These are phyloP conservation scores for Chaetomium sp. DNA, from an alignment of 2,329 filamentous ascomycete genomes.

Conservation along the genomic window DNA sequence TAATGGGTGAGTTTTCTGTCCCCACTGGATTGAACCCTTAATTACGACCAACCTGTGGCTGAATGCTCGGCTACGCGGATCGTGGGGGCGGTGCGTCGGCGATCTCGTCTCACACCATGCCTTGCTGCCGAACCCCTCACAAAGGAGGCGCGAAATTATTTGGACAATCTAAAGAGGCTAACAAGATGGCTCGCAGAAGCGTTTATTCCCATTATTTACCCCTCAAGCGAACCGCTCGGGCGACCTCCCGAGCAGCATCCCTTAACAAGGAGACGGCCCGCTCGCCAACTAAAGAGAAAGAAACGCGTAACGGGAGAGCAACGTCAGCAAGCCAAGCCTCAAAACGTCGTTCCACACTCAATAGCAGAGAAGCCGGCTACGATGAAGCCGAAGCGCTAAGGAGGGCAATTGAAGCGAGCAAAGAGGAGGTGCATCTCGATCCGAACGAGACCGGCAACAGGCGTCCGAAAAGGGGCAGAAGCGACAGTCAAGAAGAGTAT, in stretches of 20 bases:
- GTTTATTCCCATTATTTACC: constrained; percentile 61
- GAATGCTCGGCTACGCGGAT: constrained; percentile 23
- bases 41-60: constrained; percentile 12
- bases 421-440: constrained; percentile 60
- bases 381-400: constrained; percentile 89
- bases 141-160: not conserved
- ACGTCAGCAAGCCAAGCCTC: constrained; percentile 50
- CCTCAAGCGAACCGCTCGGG: constrained; percentile 49
- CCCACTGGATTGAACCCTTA: constrained; percentile 7
- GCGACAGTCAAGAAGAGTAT: constrained; percentile 90
- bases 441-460: constrained; percentile 49
- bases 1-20: constrained; percentile 66
- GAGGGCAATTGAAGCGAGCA: constrained; percentile 90
- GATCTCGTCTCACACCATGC: constrained; percentile 22
- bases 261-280: constrained; percentile 55
- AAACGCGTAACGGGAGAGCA: constrained; percentile 50
- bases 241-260: constrained; percentile 57
- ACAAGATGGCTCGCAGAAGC: constrained; percentile 44
- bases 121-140: not conserved
- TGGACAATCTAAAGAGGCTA: constrained; percentile 27
- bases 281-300: constrained; percentile 45
- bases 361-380: constrained; percentile 89
- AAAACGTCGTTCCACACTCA: constrained; percentile 93
- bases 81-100: constrained; percentile 23
- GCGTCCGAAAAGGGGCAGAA: constrained; percentile 75